These are phyloP conservation scores for Salix suchowensis DNA, from an alignment of 345 rosid species.

Conservation along the genomic window DNA sequence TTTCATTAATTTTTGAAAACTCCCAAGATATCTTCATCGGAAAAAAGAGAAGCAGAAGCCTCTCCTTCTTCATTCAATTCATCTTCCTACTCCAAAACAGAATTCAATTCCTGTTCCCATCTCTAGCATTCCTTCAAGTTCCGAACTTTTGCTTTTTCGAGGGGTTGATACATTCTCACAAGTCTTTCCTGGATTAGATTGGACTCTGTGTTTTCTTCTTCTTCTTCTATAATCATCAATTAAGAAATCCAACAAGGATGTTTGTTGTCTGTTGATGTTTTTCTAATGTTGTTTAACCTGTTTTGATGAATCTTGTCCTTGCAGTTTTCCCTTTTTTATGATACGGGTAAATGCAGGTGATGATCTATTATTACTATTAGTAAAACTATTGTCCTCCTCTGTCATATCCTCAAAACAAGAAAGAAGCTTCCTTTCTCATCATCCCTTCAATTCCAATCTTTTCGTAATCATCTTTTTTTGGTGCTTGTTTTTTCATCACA, in stretches of 20 bases:
- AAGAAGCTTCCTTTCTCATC: neutral
- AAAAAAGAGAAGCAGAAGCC: neutral
- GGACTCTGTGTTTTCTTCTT: too few relatives aligned
- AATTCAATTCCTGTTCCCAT: neutral
- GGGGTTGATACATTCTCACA: neutral
- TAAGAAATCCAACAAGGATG: neutral
- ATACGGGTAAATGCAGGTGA: neutral
- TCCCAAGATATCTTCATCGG: conserved; percentile 5
- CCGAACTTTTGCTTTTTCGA: neutral
- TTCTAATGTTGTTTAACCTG: neutral
- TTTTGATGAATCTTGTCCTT: neutral
- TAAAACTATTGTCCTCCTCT: neutral
- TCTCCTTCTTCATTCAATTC: neutral
- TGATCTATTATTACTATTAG: neutral
- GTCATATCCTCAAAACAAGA: neutral
- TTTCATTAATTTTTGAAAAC: conserved; percentile 8
- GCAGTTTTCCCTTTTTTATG: conserved; percentile 1
- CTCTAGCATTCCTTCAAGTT: neutral
- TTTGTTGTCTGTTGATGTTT: neutral
- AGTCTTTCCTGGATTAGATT: neutral
- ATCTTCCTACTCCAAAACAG: neutral
- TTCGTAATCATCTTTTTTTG: neutral
- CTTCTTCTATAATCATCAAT: neutral
- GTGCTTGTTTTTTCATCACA: neutral
- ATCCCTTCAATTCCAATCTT: neutral